Base-by-base conservation (phyloP, 345 rosid genomes). In the Litchi chinensis region DNA sequence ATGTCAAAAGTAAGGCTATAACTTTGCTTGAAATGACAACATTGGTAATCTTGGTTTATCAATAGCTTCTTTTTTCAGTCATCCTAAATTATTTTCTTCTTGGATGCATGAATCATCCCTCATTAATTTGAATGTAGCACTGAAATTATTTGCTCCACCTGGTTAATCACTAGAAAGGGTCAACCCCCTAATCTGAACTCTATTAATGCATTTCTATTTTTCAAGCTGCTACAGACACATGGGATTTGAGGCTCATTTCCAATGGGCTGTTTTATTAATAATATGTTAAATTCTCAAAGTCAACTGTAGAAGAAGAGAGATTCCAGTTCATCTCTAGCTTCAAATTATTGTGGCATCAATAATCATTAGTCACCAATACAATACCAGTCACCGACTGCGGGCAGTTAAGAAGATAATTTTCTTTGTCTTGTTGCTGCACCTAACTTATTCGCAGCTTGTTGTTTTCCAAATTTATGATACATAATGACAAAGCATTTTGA, bases 311-410 rank as follows among this genome's bases (percentile, higher is more conserved):
- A 18, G 12, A 15, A 5, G 48, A 22, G 46, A 60, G 40, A 0
- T 22, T 48, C 37, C 46, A 10, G 16, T n/a, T 43, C 72, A n/a
- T 69, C 37, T 11, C 37, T 11, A 48, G 56, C 37, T 21, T 40
- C 19, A 71, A 71, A 73, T 56, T 39, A 57, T 39, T 56, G 46
- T 71, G n/a, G 64, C 65, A 39, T 19, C 48, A 37, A 54, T 59
- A 19, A 24, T 46, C 19, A 15, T 18, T 59, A 37, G 15, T 48
- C 26, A 5, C 16, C 43, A 21, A 32, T 37, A 40, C 32, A 40
- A 11, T 22, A 73, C 22, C 48, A n/a, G 66, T 56, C 65, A 19
- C 60, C 22, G 11, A 40, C 65, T 13, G 8, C 3, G 44, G 46
- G 15, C 75, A 8, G 65, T 8, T 3, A 32, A 10, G 13, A 73